Percentiles rank a stretch among this genome's conserved stretches.
These are phyloP conservation scores for Closterium sp. DNA, from an alignment of 139 green algal genomes.

Conservation along the genomic window DNA sequence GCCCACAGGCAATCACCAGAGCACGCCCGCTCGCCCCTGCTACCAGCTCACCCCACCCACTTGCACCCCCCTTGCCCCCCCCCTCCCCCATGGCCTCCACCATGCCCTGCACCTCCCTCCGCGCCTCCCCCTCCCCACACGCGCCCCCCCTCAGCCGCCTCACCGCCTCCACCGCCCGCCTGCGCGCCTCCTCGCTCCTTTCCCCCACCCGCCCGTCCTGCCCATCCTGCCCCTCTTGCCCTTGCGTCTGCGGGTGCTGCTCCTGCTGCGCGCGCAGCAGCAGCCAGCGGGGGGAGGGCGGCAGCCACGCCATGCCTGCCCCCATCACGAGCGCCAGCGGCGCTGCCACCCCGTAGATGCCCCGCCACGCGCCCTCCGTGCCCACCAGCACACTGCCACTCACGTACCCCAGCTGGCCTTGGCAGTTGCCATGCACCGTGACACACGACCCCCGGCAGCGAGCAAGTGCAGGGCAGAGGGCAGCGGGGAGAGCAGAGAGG, in stretches of 20 bases:
- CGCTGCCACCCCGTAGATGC: slow-evolving; percentile 65
- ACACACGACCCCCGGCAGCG: background rate
- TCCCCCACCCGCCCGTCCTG: background rate
- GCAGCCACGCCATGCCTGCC: slow-evolving; percentile 69
- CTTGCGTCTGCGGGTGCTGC: background rate
- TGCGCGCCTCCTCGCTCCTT: background rate
- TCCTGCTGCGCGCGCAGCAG: slow-evolving; percentile 54
- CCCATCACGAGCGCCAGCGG: slow-evolving; percentile 62
- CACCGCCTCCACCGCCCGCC: background rate
- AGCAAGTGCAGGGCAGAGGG: background rate
- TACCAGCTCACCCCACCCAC: slow-evolving; percentile 41
- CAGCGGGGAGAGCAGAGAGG: background rate
- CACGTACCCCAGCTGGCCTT: slow-evolving; percentile 68
- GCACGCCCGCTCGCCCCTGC: slow-evolving; percentile 39
- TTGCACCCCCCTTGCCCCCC: background rate
- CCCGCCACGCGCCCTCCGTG: slow-evolving; percentile 76
- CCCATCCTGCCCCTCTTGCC: background rate
- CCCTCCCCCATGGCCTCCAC: slow-evolving; percentile 9
- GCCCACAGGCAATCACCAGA: slow-evolving; percentile 53
- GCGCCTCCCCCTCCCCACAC: background rate
- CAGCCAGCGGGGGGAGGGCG: slow-evolving; percentile 86
- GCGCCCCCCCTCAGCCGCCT: background rate
- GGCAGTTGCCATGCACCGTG: background rate
- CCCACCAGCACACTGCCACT: slow-evolving; percentile 56
- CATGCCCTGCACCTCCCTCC: slow-evolving; percentile 36